Percentiles rank a stretch among this genome's conserved stretches.
phyloP scores from a whole-genome alignment of 164 flowering plant genomes.

The Nymphaea colorata region DNA sequence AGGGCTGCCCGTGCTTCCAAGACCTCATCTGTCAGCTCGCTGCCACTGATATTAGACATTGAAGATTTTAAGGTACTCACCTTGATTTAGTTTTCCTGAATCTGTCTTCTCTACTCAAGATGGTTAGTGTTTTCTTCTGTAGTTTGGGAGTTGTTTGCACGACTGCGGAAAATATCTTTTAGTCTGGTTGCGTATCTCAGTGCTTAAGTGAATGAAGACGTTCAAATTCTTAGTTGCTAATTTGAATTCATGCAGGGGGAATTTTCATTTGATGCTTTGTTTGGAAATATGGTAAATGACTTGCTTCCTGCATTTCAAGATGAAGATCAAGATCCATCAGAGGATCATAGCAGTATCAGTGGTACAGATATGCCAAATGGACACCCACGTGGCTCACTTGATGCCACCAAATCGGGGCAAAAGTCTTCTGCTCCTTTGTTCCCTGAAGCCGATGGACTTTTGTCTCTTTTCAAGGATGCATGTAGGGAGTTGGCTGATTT shows the following conservation, averaged over 20 bases:
- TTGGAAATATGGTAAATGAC: slow-evolving; percentile 85
- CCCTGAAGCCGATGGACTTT: slow-evolving; percentile 86
- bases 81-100: neutral
- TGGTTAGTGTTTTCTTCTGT: neutral
- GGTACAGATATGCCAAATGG: slow-evolving; percentile 64
- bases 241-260: slow-evolving; percentile 49
- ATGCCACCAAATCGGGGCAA: slow-evolving; percentile 37
- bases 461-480: slow-evolving; percentile 75
- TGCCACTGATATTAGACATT: slow-evolving; percentile 73
- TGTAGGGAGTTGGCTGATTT: slow-evolving; percentile 80
- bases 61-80: slow-evolving; percentile 82
- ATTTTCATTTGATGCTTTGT: slow-evolving; percentile 94
- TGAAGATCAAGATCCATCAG: slow-evolving; percentile 58
- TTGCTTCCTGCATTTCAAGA: slow-evolving; percentile 73
- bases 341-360: slow-evolving; percentile 38
- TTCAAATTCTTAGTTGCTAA: neutral
- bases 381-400: slow-evolving; percentile 35
- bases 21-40: slow-evolving; percentile 35
- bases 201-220: neutral
- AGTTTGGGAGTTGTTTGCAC: neutral
- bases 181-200: neutral
- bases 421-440: slow-evolving; percentile 51
- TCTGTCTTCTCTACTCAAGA: neutral
- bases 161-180: too few relatives aligned
- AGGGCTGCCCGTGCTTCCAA: slow-evolving; percentile 11